Percentiles rank a stretch among this genome's conserved stretches.
These are phyloP conservation scores for Olyra latifolia DNA, from an alignment of 176 grass and related monocot species.

Conservation along the genomic window DNA sequence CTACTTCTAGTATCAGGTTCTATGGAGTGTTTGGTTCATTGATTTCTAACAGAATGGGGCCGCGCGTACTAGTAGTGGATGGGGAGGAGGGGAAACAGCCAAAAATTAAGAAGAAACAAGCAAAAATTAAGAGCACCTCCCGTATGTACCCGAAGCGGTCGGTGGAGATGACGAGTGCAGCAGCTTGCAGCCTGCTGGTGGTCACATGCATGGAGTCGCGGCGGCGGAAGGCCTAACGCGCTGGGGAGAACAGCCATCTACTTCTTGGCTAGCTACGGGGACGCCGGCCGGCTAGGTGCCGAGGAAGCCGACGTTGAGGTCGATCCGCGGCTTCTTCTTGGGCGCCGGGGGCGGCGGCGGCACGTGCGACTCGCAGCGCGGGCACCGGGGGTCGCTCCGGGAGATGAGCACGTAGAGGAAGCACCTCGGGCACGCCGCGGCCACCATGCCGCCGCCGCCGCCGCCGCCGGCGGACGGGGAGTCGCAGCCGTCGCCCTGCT, in stretches of 20 bases:
- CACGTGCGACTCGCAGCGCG: conserved; percentile 74
- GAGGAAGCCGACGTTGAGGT: conserved; percentile 61
- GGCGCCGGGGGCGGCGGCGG: conserved; percentile 30
- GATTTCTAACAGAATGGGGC: conserved; percentile 5
- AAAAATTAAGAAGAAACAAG: neutral
- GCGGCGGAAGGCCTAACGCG: too few relatives aligned
- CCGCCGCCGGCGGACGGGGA: conserved; percentile 33
- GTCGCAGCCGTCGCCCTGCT: conserved; percentile 69
- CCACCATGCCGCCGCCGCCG: conserved; percentile 53
- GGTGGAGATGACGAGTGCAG: neutral
- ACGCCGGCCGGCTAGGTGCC: conserved; percentile 24
- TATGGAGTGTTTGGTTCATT: conserved; percentile 17
- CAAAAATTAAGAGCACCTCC: neutral
- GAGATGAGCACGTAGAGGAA: conserved; percentile 95
- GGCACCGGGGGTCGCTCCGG: conserved; percentile 73
- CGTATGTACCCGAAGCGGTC: conserved; percentile 15
- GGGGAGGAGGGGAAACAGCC: neutral
- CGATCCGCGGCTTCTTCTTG: conserved; percentile 72
- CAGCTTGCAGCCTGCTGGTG: neutral
- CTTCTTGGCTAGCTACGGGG: neutral
- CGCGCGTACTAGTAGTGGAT: neutral
- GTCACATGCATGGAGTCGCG: neutral
- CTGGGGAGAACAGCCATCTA: neutral
- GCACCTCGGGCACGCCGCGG: conserved; percentile 84
- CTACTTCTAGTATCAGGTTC: neutral